These are phyloP conservation scores for Penicillium verhagenii DNA, from an alignment of 495 filamentous ascomycete species.

Conservation along the genomic window DNA sequence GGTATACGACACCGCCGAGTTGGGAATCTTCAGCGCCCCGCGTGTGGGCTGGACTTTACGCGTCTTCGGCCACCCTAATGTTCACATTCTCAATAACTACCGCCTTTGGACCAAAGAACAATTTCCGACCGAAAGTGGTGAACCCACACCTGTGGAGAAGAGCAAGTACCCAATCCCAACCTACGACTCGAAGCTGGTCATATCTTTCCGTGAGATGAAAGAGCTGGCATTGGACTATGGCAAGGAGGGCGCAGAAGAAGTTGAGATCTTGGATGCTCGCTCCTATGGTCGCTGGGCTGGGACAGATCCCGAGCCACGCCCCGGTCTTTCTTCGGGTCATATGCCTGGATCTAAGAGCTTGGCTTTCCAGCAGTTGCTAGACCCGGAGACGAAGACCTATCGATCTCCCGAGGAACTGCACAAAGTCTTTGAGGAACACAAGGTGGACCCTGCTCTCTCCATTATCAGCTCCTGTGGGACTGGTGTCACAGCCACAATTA, in stretches of 20 bases:
- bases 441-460: slow-evolving; percentile 75
- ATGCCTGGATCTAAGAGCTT: slow-evolving; percentile 85
- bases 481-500: slow-evolving; percentile 89
- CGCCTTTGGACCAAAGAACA: slow-evolving; percentile 82
- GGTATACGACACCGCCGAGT: slow-evolving; percentile 84
- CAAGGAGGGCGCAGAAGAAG: slow-evolving; percentile 74
- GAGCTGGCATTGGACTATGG: slow-evolving; percentile 70
- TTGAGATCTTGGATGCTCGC: slow-evolving; percentile 90
- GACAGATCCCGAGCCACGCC: slow-evolving; percentile 80
- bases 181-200: slow-evolving; percentile 55
- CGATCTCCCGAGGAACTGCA: slow-evolving; percentile 68
- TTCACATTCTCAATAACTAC: slow-evolving; percentile 94
- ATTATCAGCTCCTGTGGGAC: slow-evolving; percentile 92
- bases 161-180: slow-evolving; percentile 56
- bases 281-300: slow-evolving; percentile 78
- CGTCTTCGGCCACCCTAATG: slow-evolving; percentile 85
- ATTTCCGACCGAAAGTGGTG: slow-evolving; percentile 75
- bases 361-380: slow-evolving; percentile 75
- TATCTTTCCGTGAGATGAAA: slow-evolving; percentile 76
- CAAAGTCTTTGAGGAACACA: slow-evolving; percentile 72
- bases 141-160: slow-evolving; percentile 56
- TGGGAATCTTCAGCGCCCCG: slow-evolving; percentile 92
- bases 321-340: slow-evolving; percentile 86
- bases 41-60: slow-evolving; percentile 89
- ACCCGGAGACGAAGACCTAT: slow-evolving; percentile 77